Evolutionary conservation across 306 rosid species (phyloP).

Genomic region (Ziziphus jujuba): DNA sequence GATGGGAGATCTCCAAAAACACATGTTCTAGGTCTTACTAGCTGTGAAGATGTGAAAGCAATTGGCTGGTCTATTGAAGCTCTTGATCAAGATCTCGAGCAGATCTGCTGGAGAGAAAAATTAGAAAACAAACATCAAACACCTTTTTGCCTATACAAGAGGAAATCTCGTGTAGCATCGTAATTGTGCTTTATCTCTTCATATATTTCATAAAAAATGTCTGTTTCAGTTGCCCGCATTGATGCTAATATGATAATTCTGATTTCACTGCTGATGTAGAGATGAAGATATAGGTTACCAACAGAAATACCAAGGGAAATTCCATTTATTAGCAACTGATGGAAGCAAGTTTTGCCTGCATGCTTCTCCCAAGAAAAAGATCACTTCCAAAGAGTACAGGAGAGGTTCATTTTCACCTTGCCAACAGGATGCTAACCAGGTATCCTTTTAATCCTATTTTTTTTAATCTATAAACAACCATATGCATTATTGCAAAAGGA

Average conservation of each 20-base stretch:
- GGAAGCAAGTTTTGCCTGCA: slow-evolving; percentile 60
- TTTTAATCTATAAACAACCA: not conserved
- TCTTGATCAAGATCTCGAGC: slow-evolving; percentile 46
- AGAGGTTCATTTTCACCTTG: slow-evolving; percentile 75
- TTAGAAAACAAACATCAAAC: slow-evolving; percentile 30
- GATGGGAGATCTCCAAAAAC: slow-evolving; percentile 31
- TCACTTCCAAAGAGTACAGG: slow-evolving; percentile 56
- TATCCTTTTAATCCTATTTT: slow-evolving; percentile 14
- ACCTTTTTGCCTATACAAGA: slow-evolving; percentile 70
- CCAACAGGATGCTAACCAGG: slow-evolving; percentile 75
- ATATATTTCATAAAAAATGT: slow-evolving; percentile 18
- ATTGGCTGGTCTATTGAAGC: slow-evolving; percentile 65
- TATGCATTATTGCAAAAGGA: not conserved
- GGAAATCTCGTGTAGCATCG: slow-evolving; percentile 52
- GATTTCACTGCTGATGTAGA: slow-evolving; percentile 32
- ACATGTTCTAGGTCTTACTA: slow-evolving; percentile 49
- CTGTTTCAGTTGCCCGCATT: slow-evolving; percentile 1
- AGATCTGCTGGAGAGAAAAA: slow-evolving; percentile 71
- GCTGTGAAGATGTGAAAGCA: slow-evolving; percentile 63
- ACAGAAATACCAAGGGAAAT: slow-evolving; percentile 56
- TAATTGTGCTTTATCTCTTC: slow-evolving; percentile 37
- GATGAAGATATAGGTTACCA: slow-evolving; percentile 41
- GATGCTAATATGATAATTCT: slow-evolving; percentile 12
- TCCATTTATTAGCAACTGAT: slow-evolving; percentile 50
- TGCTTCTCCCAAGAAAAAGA: slow-evolving; percentile 62